phyloP scores from a whole-genome alignment of 2,329 filamentous ascomycete genomes.

The Colletotrichum sp. region DNA sequence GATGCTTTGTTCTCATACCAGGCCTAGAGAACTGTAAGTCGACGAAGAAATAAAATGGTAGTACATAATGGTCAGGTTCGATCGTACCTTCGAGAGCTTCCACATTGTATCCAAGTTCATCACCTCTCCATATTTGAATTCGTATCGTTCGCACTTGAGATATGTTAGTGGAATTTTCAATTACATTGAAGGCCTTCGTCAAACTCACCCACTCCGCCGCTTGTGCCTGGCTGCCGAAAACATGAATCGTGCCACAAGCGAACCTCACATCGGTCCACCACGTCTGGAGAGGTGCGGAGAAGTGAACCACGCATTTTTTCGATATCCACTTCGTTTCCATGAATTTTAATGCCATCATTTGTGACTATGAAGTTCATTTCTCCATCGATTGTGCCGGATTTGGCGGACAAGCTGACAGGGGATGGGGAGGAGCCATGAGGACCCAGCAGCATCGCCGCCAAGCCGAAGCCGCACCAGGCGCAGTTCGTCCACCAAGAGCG shows the following conservation, averaged over 20 bases:
- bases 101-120: background rate
- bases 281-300: background rate
- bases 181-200: background rate
- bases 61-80: background rate
- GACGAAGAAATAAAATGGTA: background rate
- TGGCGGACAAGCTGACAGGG: background rate
- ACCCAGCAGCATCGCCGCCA: background rate
- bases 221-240: background rate
- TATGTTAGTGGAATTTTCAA: accelerated
- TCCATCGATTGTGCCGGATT: background rate
- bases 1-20: background rate
- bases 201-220: background rate
- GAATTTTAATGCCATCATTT: background rate
- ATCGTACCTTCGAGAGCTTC: background rate
- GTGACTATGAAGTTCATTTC: background rate
- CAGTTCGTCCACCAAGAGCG: background rate
- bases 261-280: background rate
- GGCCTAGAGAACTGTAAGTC: background rate
- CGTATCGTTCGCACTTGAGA: background rate
- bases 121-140: background rate
- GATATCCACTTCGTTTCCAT: background rate
- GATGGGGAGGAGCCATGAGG: background rate
- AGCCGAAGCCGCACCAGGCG: background rate
- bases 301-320: background rate
- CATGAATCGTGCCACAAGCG: background rate